Percentiles rank a stretch among this genome's conserved stretches.
These are phyloP conservation scores for Phycomyces nitens DNA, from an alignment of 192 early-diverging fungal genomes.

Conservation along the genomic window DNA sequence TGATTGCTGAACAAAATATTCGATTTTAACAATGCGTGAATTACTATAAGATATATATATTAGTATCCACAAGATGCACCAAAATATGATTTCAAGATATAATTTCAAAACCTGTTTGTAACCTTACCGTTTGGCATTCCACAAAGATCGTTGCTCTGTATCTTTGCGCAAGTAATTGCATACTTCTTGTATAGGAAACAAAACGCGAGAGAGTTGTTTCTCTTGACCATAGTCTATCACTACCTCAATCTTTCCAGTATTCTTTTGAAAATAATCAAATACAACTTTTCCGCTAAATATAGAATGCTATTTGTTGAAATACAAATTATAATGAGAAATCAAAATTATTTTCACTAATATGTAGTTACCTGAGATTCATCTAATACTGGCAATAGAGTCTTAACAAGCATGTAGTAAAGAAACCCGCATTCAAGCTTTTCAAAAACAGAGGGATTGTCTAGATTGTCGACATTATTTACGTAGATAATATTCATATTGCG, in stretches of 20 bases:
- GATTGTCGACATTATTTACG: neutral
- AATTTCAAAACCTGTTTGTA: too few species aligned
- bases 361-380: slow-evolving; percentile 14
- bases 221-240: slow-evolving; percentile 29
- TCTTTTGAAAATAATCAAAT: slow-evolving; percentile 20
- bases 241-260: slow-evolving; percentile 26
- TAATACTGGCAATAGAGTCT: slow-evolving; percentile 16
- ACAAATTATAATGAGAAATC: neutral
- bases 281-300: slow-evolving; percentile 14
- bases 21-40: slow-evolving; percentile 21
- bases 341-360: too few species aligned
- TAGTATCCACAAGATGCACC: too few species aligned
- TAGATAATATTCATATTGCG: slow-evolving; percentile 21
- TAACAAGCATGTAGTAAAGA: slow-evolving; percentile 23
- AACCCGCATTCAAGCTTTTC: slow-evolving; percentile 20
- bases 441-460: slow-evolving; percentile 7
- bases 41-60: slow-evolving; percentile 13
- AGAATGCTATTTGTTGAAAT: neutral
- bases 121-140: slow-evolving; percentile 27
- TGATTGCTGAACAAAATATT: slow-evolving; percentile 24
- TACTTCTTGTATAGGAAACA: slow-evolving; percentile 26
- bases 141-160: slow-evolving; percentile 24
- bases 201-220: slow-evolving; percentile 20
- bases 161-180: slow-evolving; percentile 20
- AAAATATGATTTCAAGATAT: neutral